Base-by-base conservation (phyloP, 2,329 filamentous ascomycete species). In the Ophiostoma ulmi region DNA sequence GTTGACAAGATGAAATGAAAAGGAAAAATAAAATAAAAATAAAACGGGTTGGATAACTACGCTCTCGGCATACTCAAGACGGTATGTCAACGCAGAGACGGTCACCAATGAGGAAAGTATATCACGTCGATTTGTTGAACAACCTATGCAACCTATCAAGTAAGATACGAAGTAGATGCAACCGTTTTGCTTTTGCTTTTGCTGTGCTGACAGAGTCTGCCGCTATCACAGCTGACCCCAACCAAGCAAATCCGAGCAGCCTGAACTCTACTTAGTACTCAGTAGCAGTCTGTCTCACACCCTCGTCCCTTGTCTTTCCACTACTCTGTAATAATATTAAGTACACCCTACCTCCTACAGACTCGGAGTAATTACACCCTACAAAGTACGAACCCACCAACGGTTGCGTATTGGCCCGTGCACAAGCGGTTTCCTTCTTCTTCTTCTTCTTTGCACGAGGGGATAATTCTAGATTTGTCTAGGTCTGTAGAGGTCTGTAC, bases 381-480 rank as follows among this genome's bases (percentile, higher is more conserved):
- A 38, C 63, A 10, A 39, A 65, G 36, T 39, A 38, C 63, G 20
- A 39, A 65, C 63, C 63, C 63, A 65, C 63, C 63, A 39, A 65
- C 63, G 63, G 63, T 65, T 65, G 63, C 41, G 63, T 39, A n/a
- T 41, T 65, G 63, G 63, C 36, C 63, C 63, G 63, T 65, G 63
- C 63, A 39, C 36, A 65, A 41, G 63, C 63, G 63, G 41, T 20
- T 36, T 31, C 44, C 22, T 58, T 58, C 52, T 58, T 48, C 44
- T n/a, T n/a, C 44, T n/a, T 48, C 17, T 48, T 48, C 44, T 4
- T n/a, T 48, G 44, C 48, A 35, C 55, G 58, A 35, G 13, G 58
- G 58, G 58, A 63, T 63, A 64, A 64, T 64, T 36, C 61, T 64
- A 64, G 61, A 64, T 64, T 64, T 36, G 61, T 36, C 31, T 36